phyloP scores from a whole-genome alignment of 1,139 yeast species.

The Saccharomyces hybrid region DNA sequence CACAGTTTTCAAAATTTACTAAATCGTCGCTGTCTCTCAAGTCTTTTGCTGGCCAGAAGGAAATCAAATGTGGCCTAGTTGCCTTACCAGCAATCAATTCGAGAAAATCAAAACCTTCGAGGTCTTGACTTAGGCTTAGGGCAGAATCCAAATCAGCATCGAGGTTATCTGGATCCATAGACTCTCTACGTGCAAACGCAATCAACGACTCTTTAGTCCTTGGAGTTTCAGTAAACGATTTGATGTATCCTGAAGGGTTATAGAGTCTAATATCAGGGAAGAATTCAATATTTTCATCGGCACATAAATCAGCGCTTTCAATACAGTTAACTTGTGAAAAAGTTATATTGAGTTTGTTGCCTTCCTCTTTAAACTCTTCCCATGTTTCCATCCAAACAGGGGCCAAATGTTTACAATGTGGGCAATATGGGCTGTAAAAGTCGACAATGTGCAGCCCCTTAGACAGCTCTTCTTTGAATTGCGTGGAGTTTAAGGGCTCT shows the following conservation, averaged over 20 bases:
- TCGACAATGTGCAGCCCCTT: slow-evolving; percentile 53
- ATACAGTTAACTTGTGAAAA: slow-evolving; percentile 70
- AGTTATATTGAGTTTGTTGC: slow-evolving; percentile 39
- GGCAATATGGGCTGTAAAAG: slow-evolving; percentile 63
- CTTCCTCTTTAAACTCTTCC: slow-evolving; percentile 37
- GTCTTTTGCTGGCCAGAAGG: slow-evolving; percentile 56
- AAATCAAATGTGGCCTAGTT: slow-evolving; percentile 45
- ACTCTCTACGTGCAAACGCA: slow-evolving; percentile 48
- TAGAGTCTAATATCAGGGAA: slow-evolving; percentile 60
- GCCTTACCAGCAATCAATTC: slow-evolving; percentile 40
- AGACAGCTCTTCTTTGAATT: slow-evolving; percentile 41
- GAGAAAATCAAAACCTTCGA: slow-evolving; percentile 31
- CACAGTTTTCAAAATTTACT: slow-evolving; percentile 40
- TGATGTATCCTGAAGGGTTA: slow-evolving; percentile 41
- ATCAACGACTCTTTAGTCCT: slow-evolving; percentile 45
- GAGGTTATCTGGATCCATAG: slow-evolving; percentile 40
- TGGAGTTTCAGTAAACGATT: slow-evolving; percentile 41
- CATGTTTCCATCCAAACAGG: slow-evolving; percentile 61
- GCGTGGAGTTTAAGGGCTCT: slow-evolving; percentile 26
- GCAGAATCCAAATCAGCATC: slow-evolving; percentile 15
- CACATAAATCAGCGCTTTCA: slow-evolving; percentile 65
- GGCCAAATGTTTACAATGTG: slow-evolving; percentile 59
- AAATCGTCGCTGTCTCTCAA: slow-evolving; percentile 32
- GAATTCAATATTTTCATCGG: slow-evolving; percentile 45
- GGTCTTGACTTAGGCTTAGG: slow-evolving; percentile 20